Evolutionary conservation across 1,284 basidiomycete genomes (phyloP), one percentile per base, ranked within the genome.

Genomic region (Boletus coffeatus): DNA sequence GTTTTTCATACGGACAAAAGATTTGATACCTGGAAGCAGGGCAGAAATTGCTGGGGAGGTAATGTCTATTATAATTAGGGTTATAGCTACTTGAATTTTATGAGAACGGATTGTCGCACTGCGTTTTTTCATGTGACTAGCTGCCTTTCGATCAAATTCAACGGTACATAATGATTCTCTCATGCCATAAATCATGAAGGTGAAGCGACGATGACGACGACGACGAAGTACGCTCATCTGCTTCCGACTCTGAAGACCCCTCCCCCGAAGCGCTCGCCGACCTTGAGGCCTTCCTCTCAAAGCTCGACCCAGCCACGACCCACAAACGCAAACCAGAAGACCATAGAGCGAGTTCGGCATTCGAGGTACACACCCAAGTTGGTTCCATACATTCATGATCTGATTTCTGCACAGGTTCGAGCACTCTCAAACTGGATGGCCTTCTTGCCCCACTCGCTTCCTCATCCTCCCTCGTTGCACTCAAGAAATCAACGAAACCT

Each of bases 271-370:
- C 86, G 2, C 78, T 94, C 5, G 71, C 86, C 43, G 81, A 84
- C 43, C 84, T 96, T 2, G 85, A 88, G 65, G 79, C 76, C 7
- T 92, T 93, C 67, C 85, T 96, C 56, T 82, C 86, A 2, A 79
- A 75, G n/a, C 85, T 96, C 60, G 86, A 89, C 63, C 73, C 80
- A 1, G 74, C 82, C 0, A 56, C 63, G 36, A 76, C 83, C 14
- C 84, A 83, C 68, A 95, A 96, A 76, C 86, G 93, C 64, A 93
- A 93, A 75, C 82, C 83, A 7, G 77, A 68, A 8, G 67, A 21
- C 21, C 21, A 21, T 21, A 21, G 21, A 87, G 83, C 68, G 90
- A 90, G 69, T 92, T 90, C 68, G 80, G 83, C 18, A 81, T 79
- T 57, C 73, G 77, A 66, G 81, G 87, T 88, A 68, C 16, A n/a